Conservation (phyloP, 192 early-diverging fungal genomes). For the Rhizophagus clarus region DNA sequence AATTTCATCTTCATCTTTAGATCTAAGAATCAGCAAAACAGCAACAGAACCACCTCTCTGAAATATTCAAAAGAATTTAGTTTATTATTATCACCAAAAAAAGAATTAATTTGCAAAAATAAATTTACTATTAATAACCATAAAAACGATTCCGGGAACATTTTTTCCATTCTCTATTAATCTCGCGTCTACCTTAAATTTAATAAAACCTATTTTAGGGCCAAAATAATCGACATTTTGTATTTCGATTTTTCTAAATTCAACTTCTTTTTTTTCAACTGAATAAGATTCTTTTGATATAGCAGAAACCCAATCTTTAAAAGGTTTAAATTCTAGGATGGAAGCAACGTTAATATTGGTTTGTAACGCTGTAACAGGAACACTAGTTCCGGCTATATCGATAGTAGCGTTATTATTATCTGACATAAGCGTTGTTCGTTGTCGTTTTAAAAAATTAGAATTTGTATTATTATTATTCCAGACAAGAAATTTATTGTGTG, state of each 20-base stretch:
- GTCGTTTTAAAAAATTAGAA: no score
- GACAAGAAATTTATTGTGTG: no score
- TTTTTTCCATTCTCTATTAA: conserved; percentile 49
- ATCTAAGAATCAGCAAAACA: conserved; percentile 64
- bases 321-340: conserved; percentile 57
- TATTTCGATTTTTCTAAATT: conserved; percentile 56
- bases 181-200: conserved; percentile 62
- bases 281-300: conserved; percentile 45
- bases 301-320: conserved; percentile 56
- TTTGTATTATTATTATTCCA: no score
- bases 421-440: no score
- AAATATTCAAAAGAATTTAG: neutral
- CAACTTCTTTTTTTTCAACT: conserved; percentile 38
- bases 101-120: neutral
- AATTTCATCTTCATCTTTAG: conserved; percentile 37
- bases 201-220: conserved; percentile 72
- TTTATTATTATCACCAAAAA: neutral
- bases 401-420: neutral
- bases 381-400: conserved; percentile 7
- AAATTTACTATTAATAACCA: conserved; percentile 45
- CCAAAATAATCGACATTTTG: conserved; percentile 78
- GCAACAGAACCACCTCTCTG: conserved; percentile 76
- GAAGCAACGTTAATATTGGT: conserved; percentile 31
- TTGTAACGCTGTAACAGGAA: conserved; percentile 30
- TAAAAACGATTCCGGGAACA: conserved; percentile 78